Base-by-base conservation (phyloP, 2,329 filamentous ascomycete species). In the Madurella fahalii region DNA sequence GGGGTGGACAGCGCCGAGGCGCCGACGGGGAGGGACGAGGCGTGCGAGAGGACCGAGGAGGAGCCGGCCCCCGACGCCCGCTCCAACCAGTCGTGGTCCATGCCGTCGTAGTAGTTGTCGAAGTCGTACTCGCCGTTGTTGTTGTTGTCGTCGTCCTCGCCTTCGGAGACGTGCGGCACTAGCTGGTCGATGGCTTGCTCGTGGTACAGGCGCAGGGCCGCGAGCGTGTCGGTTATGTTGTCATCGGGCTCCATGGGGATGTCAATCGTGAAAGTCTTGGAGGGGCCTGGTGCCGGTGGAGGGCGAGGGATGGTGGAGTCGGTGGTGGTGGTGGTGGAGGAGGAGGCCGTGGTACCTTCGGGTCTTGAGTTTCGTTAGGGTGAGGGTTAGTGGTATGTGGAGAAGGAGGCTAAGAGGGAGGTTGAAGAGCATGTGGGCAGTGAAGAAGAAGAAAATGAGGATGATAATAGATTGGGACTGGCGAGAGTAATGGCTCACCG, bases 181-280 rank as follows among this genome's bases (percentile, higher is more conserved):
- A 65, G 54, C 32, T 34, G n/a, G n/a, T 77, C 72, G 30, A 81
- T 61, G 56, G 68, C 71, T 4, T 61, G 60, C 40, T 71, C 70
- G 57, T 82, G 79, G 1, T 67, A 66, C 17, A 72, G 69, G 8
- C 74, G 71, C 5, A 82, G 67, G 1, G 62, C 62, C 18, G 78
- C 74, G 37, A 79, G 69, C 54, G 67, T 68, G 47, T 72, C 69
- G 18, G 68, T 67, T 1, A 68, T 60, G 9, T 77, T 71, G 2
- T 71, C 65, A 34, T 77, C 72, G 5, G 65, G 67, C 0, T 74
- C 68, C 62, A 81, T 71, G 51, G 73, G 70, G 63, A 79, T 79
- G 68, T 81, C 74, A 63, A 80, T 79, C 61, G 72, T 77, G 63
- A 80, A 79, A 15, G 74, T 81, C 69, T 75, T 75, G 59, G 75